Conservation (phyloP, 2,329 filamentous ascomycete species). For the Fusarium albosuccineum region DNA sequence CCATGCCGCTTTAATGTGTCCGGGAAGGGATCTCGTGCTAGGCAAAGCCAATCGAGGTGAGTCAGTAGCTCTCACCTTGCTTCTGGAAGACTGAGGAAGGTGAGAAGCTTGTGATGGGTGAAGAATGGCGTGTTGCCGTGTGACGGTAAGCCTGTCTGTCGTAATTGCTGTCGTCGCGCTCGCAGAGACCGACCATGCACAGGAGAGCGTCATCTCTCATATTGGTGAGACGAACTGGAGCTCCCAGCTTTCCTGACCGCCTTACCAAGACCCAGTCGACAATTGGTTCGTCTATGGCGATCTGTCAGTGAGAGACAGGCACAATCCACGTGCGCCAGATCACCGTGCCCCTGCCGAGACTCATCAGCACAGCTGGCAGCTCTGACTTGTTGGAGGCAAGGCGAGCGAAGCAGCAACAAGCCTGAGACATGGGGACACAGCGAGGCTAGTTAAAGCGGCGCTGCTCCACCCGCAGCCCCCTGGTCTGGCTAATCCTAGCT, state of each 20-base stretch:
- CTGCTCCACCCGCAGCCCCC: constrained; percentile 20
- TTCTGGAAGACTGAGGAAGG: constrained; percentile 6
- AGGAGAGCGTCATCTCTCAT: constrained; percentile 7
- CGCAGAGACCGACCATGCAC: constrained; percentile 10
- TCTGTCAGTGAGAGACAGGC: constrained; percentile 34
- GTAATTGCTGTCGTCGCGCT: constrained; percentile 8
- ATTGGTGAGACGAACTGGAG: constrained; percentile 5
- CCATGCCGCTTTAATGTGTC: constrained; percentile 33
- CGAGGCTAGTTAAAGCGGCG: constrained; percentile 19
- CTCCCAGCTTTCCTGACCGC: constrained; percentile 34
- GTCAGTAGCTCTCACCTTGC: constrained; percentile 21
- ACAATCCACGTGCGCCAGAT: constrained; percentile 39
- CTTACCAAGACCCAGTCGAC: constrained; percentile 18
- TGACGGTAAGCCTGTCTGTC: neutral
- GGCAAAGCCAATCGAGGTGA: constrained; percentile 18
- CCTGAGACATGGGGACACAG: constrained; percentile 22
- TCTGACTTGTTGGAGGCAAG: constrained; percentile 21
- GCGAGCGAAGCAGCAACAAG: neutral
- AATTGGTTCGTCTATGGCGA: constrained; percentile 34
- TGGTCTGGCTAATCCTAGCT: constrained; percentile 20
- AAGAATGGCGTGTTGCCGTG: neutral
- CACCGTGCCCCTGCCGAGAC: constrained; percentile 37
- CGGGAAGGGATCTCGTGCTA: constrained; percentile 13
- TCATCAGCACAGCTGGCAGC: constrained; percentile 22
- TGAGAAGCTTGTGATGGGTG: neutral